Evolutionary conservation across 2,329 filamentous ascomycete genomes (phyloP).

Genomic region (Amylocarpus encephaloides): DNA sequence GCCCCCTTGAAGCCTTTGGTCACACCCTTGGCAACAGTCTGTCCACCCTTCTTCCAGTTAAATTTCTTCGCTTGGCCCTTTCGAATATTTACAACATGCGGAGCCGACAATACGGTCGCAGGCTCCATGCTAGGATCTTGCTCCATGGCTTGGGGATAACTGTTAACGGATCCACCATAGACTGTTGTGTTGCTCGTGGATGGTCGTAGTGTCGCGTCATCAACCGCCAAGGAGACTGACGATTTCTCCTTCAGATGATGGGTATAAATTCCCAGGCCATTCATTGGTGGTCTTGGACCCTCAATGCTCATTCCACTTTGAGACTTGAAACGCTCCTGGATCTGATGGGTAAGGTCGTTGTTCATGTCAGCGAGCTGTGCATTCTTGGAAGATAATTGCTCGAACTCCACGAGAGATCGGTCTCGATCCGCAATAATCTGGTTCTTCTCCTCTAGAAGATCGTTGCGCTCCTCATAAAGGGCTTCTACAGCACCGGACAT

Average conservation of each 20-base stretch:
- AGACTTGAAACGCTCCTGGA: conserved; percentile 86
- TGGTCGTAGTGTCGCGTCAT: conserved; percentile 35
- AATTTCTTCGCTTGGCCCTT: conserved; percentile 91
- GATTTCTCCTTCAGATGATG: conserved; percentile 45
- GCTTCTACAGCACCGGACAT: conserved; percentile 54
- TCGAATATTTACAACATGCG: conserved; percentile 91
- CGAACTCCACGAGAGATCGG: conserved; percentile 89
- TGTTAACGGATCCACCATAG: conserved; percentile 20
- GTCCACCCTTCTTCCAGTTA: conserved; percentile 97
- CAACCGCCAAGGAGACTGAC: conserved; percentile 27
- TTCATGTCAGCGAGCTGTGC: conserved; percentile 91
- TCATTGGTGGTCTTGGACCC: conserved; percentile 37
- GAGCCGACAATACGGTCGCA: conserved; percentile 40
- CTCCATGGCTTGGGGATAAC: conserved; percentile 31
- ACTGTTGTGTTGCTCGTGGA: conserved; percentile 35
- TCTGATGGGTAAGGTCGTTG: conserved; percentile 88
- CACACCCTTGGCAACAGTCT: conserved; percentile 89
- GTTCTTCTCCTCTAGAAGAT: conserved; percentile 77
- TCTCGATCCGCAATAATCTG: conserved; percentile 81
- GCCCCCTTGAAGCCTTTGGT: conserved; percentile 91
- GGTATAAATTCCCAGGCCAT: conserved; percentile 59
- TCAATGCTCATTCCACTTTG: conserved; percentile 49
- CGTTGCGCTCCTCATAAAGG: conserved; percentile 66
- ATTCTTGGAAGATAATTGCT: conserved; percentile 90
- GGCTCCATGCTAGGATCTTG: conserved; percentile 30